Base-by-base conservation (phyloP, 1,139 yeast species). In the Yamadazyma dendronema region DNA sequence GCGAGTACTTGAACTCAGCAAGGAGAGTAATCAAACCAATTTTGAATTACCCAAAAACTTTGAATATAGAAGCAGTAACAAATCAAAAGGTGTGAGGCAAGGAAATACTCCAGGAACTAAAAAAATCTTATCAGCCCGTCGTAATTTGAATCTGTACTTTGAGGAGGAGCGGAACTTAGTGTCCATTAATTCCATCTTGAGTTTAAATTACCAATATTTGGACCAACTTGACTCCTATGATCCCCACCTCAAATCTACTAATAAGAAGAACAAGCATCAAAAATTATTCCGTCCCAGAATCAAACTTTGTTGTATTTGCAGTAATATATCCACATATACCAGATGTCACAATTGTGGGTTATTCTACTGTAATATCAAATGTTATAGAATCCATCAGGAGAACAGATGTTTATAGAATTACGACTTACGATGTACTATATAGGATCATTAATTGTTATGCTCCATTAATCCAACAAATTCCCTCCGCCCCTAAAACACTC, bases 21-120 rank as follows among this genome's bases (percentile, higher is more conserved):
- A 58, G 39, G 75, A 70, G 44, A 44, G 64, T 2, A 42, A 60
- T 3, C 46, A 47, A 11, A 43, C 51, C 17, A 47, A 53, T 3
- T 71, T 71, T 41, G 77, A 71, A 38, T 52, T 70, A 21, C 75
- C 77, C 11, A 70, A 70, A 40, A 62, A 61, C 39, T 69, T 70
- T 42, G 55, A 62, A 17, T 68, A 67, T 48, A 60, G 61, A 26
- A 36, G 47, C 12, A 35, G 44, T 7, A 56, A 54, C 10, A 52
- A 53, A 16, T 49, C 46, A 17, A 55, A 58, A 32, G 59, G 57
- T 35, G 48, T 65, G 7, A 56, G 72, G 37, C 53, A 62, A 17
- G 77, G 77, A 3, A 69, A 66, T 41, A 71, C 76, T 3, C 74
- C 75, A 4, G 57, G 72, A 10, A 68, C 77, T 1, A 71, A 71